phyloP scores from a whole-genome alignment of 257 asterid species.

The Striga asiatica region DNA sequence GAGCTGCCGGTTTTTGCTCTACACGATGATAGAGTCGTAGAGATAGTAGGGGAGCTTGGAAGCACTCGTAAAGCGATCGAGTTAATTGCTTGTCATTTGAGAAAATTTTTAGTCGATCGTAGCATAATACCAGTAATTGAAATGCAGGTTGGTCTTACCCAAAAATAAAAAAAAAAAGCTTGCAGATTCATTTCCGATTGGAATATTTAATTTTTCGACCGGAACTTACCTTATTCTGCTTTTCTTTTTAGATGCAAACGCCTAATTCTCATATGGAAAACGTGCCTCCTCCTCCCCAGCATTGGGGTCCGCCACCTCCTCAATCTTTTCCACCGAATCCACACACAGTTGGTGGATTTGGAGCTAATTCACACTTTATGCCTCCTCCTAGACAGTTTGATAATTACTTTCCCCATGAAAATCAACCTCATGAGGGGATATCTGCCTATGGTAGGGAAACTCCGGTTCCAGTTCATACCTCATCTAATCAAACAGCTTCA shows the following conservation, averaged over 20 bases:
- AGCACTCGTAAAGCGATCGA: conserved; percentile 72
- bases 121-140: conserved; percentile 68
- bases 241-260: conserved; percentile 14
- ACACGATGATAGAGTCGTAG: conserved; percentile 82
- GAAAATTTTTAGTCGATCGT: conserved; percentile 84
- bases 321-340: conserved; percentile 4
- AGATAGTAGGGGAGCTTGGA: conserved; percentile 75
- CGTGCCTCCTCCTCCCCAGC: conserved; percentile 11
- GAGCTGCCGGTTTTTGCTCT: conserved; percentile 78
- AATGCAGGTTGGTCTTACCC: conserved; percentile 40
- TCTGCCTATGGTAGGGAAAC: conserved; percentile 11
- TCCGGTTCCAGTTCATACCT: background rate
- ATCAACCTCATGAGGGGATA: conserved; percentile 4
- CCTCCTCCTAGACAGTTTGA: too few relatives aligned
- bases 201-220: background rate
- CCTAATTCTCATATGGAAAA: conserved; percentile 3
- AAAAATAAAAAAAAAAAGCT: too few relatives aligned
- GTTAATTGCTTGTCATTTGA: conserved; percentile 65
- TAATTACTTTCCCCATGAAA: background rate
- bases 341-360: background rate
- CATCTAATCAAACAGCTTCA: background rate
- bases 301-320: conserved; percentile 6
- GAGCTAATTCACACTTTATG: conserved; percentile 4
- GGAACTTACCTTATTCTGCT: conserved; percentile 9
- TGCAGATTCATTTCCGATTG: background rate